A percentile compares a stretch with the other conserved stretches of the same genome.
Conservation (phyloP, 305 asterid species). For the Caryopteris hybrid region DNA sequence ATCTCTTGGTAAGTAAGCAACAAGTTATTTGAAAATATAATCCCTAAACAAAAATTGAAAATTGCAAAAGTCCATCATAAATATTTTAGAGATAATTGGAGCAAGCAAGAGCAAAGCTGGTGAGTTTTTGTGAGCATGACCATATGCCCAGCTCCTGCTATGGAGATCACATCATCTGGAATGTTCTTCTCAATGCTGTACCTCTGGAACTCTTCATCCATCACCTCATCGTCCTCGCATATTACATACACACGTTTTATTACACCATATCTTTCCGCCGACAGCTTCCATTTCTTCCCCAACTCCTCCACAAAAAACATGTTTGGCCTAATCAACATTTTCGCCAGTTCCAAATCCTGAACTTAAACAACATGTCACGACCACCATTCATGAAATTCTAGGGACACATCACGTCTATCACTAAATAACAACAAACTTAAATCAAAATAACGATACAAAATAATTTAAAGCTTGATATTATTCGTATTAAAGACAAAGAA, state of each 20-base stretch:
- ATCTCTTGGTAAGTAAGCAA: too few relatives aligned
- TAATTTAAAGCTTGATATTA: too few relatives aligned
- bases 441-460: too few relatives aligned
- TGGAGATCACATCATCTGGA: slow-evolving; percentile 34
- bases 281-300: slow-evolving; percentile 24
- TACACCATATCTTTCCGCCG: slow-evolving; percentile 40
- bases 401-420: too few relatives aligned
- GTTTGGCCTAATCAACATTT: slow-evolving; percentile 37
- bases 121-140: slow-evolving; percentile 43
- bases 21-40: too few relatives aligned
- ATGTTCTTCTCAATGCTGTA: slow-evolving; percentile 37
- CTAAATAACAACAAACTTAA: too few relatives aligned
- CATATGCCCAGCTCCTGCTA: slow-evolving; percentile 45
- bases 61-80: not conserved
- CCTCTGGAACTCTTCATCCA: slow-evolving; percentile 47
- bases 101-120: slow-evolving; percentile 28
- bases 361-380: too few relatives aligned
- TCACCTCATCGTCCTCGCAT: slow-evolving; percentile 38
- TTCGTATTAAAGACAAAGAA: too few relatives aligned
- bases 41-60: not conserved
- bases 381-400: too few relatives aligned
- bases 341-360: slow-evolving; percentile 58
- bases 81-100: slow-evolving; percentile 28
- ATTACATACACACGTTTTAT: slow-evolving; percentile 38
- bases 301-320: slow-evolving; percentile 32